Conservation (phyloP, 1,284 basidiomycete genomes). For the Meira nashicola region DNA sequence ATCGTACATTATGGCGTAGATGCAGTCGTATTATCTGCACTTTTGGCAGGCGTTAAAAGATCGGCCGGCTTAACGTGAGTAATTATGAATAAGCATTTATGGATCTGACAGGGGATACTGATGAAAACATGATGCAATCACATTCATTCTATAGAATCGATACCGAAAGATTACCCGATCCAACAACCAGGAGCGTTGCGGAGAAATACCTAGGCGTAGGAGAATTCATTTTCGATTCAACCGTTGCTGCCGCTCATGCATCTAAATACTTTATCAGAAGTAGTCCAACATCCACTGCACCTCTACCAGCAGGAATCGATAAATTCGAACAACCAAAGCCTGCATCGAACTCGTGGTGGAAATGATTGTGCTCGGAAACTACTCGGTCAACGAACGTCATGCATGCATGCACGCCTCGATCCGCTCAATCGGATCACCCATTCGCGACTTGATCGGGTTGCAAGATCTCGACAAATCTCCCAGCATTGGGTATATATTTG, state of each 20-base stretch:
- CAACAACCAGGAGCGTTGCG: conserved; percentile 66
- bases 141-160: no score
- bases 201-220: conserved; percentile 80
- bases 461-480: neutral
- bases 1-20: conserved; percentile 80
- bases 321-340: conserved; percentile 1
- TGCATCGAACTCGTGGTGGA: neutral
- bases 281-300: conserved; percentile 1
- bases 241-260: conserved; percentile 36
- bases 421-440: neutral
- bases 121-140: conserved; percentile 29
- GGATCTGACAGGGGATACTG: neutral
- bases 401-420: no score
- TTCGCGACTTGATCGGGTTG: neutral
- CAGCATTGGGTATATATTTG: neutral
- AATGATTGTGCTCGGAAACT: neutral
- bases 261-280: conserved; percentile 29
- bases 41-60: conserved; percentile 84
- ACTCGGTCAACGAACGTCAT: no score
- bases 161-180: no score
- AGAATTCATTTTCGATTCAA: conserved; percentile 71
- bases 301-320: neutral
- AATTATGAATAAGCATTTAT: conserved; percentile 54
- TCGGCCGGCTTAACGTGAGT: conserved; percentile 62
- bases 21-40: conserved; percentile 77